phyloP scores from a whole-genome alignment of 352 stramenopile genomes.

The Plasmopara halstedii region DNA sequence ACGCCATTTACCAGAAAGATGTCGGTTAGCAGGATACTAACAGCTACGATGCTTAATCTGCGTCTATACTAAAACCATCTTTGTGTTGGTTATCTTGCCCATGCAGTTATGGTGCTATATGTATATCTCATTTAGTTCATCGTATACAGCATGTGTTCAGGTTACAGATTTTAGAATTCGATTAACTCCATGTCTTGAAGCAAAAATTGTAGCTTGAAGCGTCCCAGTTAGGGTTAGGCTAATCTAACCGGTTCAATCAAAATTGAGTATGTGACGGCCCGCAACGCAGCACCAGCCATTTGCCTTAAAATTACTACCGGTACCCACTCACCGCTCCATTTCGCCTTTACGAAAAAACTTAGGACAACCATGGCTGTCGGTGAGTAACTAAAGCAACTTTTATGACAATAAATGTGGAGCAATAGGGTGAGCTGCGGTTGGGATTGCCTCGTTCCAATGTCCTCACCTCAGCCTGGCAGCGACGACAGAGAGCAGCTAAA shows the following conservation, averaged over 20 bases:
- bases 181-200: no score
- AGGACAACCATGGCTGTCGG: conserved; percentile 83
- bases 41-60: no score
- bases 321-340: no score
- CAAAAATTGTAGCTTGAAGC: not conserved
- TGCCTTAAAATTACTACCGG: no score
- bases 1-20: conserved; percentile 8
- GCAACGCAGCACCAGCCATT: conserved; percentile 58
- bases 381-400: conserved; percentile 30
- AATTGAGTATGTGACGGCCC: conserved; percentile 22
- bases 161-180: no score
- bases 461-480: not conserved
- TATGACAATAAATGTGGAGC: not conserved
- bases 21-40: no score
- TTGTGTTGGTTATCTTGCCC: no score
- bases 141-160: no score
- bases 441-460: conserved; percentile 8
- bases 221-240: conserved; percentile 13
- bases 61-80: no score
- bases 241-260: conserved; percentile 13
- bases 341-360: conserved; percentile 87
- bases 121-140: no score
- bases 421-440: conserved; percentile 2
- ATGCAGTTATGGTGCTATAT: no score
- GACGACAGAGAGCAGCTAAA: no score